Conservation (phyloP, 768 basidiomycete species). For the Agaricus blazei region DNA sequence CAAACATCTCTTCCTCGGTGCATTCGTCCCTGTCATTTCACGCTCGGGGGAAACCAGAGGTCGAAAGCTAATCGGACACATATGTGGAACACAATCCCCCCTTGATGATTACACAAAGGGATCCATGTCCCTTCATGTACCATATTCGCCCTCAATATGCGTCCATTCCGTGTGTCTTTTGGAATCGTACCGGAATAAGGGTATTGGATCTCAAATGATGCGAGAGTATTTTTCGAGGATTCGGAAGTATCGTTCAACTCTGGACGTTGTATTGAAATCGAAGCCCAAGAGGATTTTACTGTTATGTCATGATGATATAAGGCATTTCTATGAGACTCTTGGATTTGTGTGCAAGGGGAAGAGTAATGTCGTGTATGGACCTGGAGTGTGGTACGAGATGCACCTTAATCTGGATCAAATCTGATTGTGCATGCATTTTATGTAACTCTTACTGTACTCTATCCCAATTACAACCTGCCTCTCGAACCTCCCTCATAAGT, state of each 20-base stretch:
- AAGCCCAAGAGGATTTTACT: slow-evolving; percentile 36
- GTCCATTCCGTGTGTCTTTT: slow-evolving; percentile 66
- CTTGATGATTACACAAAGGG: slow-evolving; percentile 49
- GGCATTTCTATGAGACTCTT: slow-evolving; percentile 51
- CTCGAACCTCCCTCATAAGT: too few relatives aligned
- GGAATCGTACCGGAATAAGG: slow-evolving; percentile 33
- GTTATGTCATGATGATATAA: slow-evolving; percentile 57
- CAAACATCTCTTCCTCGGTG: slow-evolving; percentile 59
- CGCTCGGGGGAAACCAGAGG: slow-evolving; percentile 2
- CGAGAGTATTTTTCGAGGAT: slow-evolving; percentile 53
- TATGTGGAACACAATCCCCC: slow-evolving; percentile 58
- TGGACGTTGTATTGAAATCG: slow-evolving; percentile 26
- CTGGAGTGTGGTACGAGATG: slow-evolving; percentile 64
- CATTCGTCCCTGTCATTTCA: slow-evolving; percentile 32
- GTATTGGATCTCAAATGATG: slow-evolving; percentile 51
- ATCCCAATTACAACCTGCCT: not conserved
- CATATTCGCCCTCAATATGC: slow-evolving; percentile 47
- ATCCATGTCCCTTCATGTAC: slow-evolving; percentile 63
- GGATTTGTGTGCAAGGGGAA: slow-evolving; percentile 57
- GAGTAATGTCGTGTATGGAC: slow-evolving; percentile 56
- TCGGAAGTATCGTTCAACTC: slow-evolving; percentile 19
- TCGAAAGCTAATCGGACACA: slow-evolving; percentile 54
- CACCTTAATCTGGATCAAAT: slow-evolving; percentile 20
- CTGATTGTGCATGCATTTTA: not conserved
- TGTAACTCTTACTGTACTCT: not conserved